These are phyloP conservation scores for Plasmodium fragile DNA, from an alignment of 169 alveolate genomes.

Conservation along the genomic window DNA sequence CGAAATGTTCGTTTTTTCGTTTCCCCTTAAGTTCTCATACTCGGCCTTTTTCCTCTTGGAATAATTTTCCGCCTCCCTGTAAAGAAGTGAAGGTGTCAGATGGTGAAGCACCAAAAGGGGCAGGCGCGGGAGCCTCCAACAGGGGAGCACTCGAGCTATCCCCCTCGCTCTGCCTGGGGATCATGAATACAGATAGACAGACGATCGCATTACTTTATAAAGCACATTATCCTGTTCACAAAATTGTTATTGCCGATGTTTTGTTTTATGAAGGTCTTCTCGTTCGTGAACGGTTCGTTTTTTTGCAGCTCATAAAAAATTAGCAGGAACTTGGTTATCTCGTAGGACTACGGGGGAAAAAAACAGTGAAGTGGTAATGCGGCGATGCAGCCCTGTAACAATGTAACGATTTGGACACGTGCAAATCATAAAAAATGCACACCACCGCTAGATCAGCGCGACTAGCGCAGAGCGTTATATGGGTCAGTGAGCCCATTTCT, in stretches of 20 bases:
- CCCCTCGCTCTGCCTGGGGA: not conserved
- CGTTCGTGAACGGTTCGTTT: slow-evolving; percentile 52
- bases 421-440: not conserved
- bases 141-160: not conserved
- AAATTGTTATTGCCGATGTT: slow-evolving; percentile 56
- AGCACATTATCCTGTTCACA: slow-evolving; percentile 73
- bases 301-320: slow-evolving; percentile 53
- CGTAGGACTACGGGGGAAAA: slow-evolving; percentile 35
- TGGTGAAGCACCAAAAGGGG: not conserved
- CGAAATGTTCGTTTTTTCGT: slow-evolving; percentile 14
- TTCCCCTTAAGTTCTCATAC: slow-evolving; percentile 9
- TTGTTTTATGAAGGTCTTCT: slow-evolving; percentile 63
- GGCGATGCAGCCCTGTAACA: not conserved
- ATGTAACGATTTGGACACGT: not conserved
- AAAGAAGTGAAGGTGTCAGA: slow-evolving; percentile 3
- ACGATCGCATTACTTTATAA: slow-evolving; percentile 55
- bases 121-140: not conserved
- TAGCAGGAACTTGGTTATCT: slow-evolving; percentile 41
- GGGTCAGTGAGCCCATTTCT: not conserved
- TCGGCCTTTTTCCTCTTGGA: slow-evolving; percentile 50
- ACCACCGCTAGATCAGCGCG: not conserved
- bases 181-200: not conserved
- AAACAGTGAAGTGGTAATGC: not conserved
- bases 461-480: not conserved
- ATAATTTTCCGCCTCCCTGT: slow-evolving; percentile 70